These are phyloP conservation scores for Metschnikowia anglica DNA, from an alignment of 805 yeast genomes.

Conservation along the genomic window DNA sequence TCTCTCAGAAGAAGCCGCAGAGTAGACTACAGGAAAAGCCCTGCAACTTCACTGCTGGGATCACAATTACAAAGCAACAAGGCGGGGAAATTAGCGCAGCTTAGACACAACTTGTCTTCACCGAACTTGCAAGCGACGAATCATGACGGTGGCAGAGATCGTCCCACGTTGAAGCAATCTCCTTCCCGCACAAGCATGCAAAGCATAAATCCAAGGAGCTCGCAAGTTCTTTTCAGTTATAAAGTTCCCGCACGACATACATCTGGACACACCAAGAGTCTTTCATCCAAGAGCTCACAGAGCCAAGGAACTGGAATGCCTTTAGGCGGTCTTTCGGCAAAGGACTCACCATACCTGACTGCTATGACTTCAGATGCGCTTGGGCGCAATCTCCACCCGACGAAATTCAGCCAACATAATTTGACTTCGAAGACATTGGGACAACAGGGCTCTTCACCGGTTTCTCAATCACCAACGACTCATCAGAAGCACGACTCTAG, in stretches of 20 bases:
- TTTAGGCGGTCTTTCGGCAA: slow-evolving; percentile 8
- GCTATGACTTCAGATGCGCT: slow-evolving; percentile 12
- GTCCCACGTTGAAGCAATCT: not conserved
- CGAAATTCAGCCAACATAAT: slow-evolving; percentile 17
- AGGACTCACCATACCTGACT: slow-evolving; percentile 27
- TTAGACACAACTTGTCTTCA: slow-evolving; percentile 22
- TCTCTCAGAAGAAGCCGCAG: slow-evolving; percentile 40
- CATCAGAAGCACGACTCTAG: not conserved
- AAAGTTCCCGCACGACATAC: slow-evolving; percentile 22
- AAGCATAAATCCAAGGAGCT: slow-evolving; percentile 27
- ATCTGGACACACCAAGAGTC: slow-evolving; percentile 4
- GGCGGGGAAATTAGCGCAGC: slow-evolving; percentile 27
- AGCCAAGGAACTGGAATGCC: slow-evolving; percentile 1
- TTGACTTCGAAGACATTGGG: slow-evolving; percentile 11
- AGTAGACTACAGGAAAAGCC: slow-evolving; percentile 38
- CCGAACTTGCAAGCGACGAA: slow-evolving; percentile 1
- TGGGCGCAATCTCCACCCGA: slow-evolving; percentile 14
- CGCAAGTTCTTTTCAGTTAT: slow-evolving; percentile 39
- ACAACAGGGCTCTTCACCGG: no score
- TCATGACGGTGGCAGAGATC: not conserved
- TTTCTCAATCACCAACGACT: slow-evolving; percentile 2
- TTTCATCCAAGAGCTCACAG: not conserved
- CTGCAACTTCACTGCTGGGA: slow-evolving; percentile 22
- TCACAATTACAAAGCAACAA: slow-evolving; percentile 26
- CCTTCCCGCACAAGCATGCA: slow-evolving; percentile 12